Evolutionary conservation across 2,329 filamentous ascomycete species (phyloP).

Genomic region (Diaporthe longicolla): DNA sequence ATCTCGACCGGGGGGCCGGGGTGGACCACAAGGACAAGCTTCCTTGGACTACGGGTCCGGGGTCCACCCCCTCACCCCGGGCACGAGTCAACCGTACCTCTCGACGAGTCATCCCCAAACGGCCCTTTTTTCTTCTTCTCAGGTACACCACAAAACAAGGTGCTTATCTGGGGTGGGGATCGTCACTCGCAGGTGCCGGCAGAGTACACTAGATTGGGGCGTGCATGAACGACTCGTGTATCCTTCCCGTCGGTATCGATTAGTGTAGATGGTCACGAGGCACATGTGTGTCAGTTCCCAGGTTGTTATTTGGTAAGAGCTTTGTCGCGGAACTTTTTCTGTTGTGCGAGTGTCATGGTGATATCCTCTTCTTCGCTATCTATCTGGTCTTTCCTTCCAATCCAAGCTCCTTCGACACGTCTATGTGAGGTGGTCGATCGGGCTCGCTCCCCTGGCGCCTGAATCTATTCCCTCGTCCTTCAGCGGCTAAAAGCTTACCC

Average conservation of each 20-base stretch:
- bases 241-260: constrained; percentile 19
- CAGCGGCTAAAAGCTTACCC: not conserved
- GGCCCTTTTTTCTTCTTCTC: not conserved
- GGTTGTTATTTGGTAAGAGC: constrained; percentile 15
- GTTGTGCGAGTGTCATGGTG: no score
- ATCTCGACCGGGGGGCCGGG: not conserved
- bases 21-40: not conserved
- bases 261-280: not conserved
- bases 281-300: not conserved
- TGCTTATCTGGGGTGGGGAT: constrained; percentile 24
- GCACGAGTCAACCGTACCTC: constrained; percentile 18
- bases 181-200: not conserved
- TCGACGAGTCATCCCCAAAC: constrained; percentile 9
- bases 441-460: no score
- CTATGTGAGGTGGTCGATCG: no score
- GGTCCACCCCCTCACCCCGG: constrained; percentile 10
- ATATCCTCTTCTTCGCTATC: not conserved
- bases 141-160: not conserved
- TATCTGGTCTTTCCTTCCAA: not conserved
- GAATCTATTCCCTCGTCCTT: not conserved
- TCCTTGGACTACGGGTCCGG: constrained; percentile 23
- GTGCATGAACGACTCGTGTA: constrained; percentile 26
- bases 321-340: not conserved
- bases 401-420: not conserved
- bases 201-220: not conserved